phyloP scores from a whole-genome alignment of 2,329 filamentous ascomycete species.

The Massarina eburnea region DNA sequence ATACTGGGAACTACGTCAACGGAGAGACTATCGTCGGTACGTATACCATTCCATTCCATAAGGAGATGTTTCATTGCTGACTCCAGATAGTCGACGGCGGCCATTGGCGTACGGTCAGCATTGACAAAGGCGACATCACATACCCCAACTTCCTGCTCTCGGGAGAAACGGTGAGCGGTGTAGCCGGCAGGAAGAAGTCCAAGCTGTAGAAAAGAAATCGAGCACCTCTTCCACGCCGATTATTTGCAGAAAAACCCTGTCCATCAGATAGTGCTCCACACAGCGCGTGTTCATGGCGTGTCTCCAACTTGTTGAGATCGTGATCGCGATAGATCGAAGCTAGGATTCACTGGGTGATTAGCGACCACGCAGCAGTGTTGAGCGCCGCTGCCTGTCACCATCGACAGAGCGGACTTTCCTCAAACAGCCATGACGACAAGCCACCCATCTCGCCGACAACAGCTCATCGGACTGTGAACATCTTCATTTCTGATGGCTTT shows the following conservation, averaged over 20 bases:
- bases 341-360: too few relatives aligned
- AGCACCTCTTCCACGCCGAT: not conserved
- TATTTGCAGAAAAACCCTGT: not conserved
- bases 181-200: conserved; percentile 59
- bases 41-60: conserved; percentile 11
- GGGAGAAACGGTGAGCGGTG: conserved; percentile 57
- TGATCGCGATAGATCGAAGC: not conserved
- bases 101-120: conserved; percentile 49
- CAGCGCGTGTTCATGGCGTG: not conserved
- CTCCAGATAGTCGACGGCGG: conserved; percentile 52
- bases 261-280: not conserved
- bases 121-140: conserved; percentile 43
- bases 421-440: conserved; percentile 9
- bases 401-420: too few relatives aligned
- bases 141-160: conserved; percentile 64
- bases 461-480: conserved; percentile 1
- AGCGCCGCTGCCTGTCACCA: too few relatives aligned
- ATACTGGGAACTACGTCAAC: conserved; percentile 83
- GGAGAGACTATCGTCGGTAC: conserved; percentile 79
- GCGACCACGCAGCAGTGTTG: too few relatives aligned
- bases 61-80: conserved; percentile 15
- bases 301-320: not conserved
- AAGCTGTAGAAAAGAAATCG: conserved; percentile 48
- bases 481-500: conserved; percentile 10
- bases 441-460: not conserved